Percentiles rank a stretch among this genome's conserved stretches.
Conservation (phyloP, 2,329 filamentous ascomycete species). For the Zymoseptoria ardabiliae region DNA sequence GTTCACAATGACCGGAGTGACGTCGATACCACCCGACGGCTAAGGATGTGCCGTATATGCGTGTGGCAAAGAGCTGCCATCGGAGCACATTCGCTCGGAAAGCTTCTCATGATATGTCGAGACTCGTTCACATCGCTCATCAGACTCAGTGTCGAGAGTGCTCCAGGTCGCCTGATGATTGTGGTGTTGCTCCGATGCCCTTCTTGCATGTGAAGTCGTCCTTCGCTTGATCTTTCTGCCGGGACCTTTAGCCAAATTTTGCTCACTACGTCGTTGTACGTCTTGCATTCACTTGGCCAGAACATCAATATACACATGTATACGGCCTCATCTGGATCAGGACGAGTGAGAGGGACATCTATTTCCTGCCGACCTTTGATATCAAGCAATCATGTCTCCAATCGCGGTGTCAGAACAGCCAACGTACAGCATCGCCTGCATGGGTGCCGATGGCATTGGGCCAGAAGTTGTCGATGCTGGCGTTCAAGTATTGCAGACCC, state of each 20-base stretch:
- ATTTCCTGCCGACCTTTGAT: background rate
- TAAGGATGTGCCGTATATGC: background rate
- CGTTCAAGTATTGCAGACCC: constrained; percentile 52
- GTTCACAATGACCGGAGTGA: background rate
- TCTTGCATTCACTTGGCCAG: background rate
- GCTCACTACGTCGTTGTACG: no score
- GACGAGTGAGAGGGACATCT: no score
- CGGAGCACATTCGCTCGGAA: no score
- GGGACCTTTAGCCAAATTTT: background rate
- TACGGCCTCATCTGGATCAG: background rate
- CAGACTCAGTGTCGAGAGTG: background rate
- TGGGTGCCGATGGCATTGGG: constrained; percentile 64
- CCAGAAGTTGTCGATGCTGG: constrained; percentile 60
- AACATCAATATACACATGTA: background rate
- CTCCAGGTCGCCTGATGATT: background rate
- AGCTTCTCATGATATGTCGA: no score
- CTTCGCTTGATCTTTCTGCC: background rate
- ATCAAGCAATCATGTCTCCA: constrained; percentile 18
- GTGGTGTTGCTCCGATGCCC: background rate
- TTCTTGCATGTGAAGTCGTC: background rate
- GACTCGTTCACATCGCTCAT: background rate
- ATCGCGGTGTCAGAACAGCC: constrained; percentile 26
- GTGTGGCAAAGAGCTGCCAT: background rate
- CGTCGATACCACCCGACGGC: background rate
- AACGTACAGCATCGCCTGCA: constrained; percentile 51